Conservation (phyloP, 2,329 filamentous ascomycete genomes). For the Plenodomus biglobosus region DNA sequence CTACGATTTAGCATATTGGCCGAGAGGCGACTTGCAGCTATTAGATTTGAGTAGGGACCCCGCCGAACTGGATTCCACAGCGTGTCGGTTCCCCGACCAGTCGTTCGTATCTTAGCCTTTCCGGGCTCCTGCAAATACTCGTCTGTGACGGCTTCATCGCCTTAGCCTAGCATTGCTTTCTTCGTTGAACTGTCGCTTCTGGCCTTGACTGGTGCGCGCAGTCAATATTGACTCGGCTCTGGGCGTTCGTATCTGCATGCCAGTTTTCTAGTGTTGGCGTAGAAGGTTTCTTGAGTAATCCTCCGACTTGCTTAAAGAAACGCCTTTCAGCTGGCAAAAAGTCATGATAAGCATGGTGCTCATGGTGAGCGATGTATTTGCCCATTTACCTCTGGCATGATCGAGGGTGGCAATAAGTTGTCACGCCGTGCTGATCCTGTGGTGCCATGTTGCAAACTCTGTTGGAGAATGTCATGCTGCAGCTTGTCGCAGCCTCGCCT, state of each 20-base stretch:
- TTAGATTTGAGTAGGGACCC: neutral
- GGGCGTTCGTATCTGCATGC: slow-evolving; percentile 12
- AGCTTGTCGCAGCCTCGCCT: neutral
- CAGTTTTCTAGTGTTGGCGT: neutral
- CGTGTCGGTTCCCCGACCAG: neutral
- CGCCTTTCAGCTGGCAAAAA: neutral
- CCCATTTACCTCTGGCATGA: neutral
- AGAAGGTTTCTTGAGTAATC: neutral
- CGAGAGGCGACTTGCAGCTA: neutral
- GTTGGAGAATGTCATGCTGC: neutral
- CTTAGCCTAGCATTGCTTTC: slow-evolving; percentile 4
- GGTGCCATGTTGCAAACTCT: neutral
- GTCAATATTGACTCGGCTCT: slow-evolving; percentile 20
- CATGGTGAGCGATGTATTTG: too few species aligned
- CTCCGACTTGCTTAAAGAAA: neutral
- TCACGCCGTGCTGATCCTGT: neutral
- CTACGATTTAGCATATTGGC: neutral
- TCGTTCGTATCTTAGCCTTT: neutral
- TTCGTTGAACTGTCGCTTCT: neutral
- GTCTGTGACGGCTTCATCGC: slow-evolving; percentile 4
- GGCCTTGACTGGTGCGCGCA: slow-evolving; percentile 6
- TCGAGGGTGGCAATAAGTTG: neutral
- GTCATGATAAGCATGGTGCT: neutral
- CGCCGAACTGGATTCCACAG: neutral
- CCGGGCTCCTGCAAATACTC: slow-evolving; percentile 4